Evolutionary conservation across 345 rosid species (phyloP), one percentile per base, ranked within the genome.

Genomic region (Linum lewisii): DNA sequence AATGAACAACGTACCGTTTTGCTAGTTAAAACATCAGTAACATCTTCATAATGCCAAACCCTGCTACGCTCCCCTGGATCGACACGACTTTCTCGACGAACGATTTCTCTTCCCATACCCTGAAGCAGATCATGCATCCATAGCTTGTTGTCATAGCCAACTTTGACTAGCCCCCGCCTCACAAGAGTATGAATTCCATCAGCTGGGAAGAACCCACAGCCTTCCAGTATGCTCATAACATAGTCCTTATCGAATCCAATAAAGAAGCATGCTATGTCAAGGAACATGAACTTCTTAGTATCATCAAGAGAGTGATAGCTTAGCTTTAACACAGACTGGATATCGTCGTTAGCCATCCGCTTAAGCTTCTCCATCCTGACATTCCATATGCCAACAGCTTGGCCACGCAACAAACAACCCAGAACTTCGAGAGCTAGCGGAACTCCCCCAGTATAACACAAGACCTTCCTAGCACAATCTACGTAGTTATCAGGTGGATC

Each of bases 221-320:
- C 71, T 3, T 66, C 58, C 20, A 66, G 66, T 53, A 65, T 65
- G 38, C 51, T 61, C 36, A 52, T 24, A 9, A 54, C 60, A 45
- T 24, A 66, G 2, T 66, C 36, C n/a, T 21, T 44, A 14, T 53
- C 51, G 14, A 51, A 13, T 42, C 57, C 51, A 45, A 58, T 54
- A 51, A 71, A 71, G 51, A 71, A 66, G 50, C 75, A 66, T 7
- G 71, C 71, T 36, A 71, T 66, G 15, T 71, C 75, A 29, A 71
- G 75, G 51, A 71, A 66, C 20, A 71, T 36, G 20, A 13, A 25
- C 53, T 71, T 52, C 18, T 61, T 63, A 1, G 49, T 19, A 7
- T 53, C 54, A 10, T 57, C 67, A 29, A 71, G 62, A 19, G 65
- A 20, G 51, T 71, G 67, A 55, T 56, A 71, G 36, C 71, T 71